These are phyloP conservation scores for Haplosporangium gracile DNA, from an alignment of 192 early-diverging fungal genomes.

Conservation along the genomic window DNA sequence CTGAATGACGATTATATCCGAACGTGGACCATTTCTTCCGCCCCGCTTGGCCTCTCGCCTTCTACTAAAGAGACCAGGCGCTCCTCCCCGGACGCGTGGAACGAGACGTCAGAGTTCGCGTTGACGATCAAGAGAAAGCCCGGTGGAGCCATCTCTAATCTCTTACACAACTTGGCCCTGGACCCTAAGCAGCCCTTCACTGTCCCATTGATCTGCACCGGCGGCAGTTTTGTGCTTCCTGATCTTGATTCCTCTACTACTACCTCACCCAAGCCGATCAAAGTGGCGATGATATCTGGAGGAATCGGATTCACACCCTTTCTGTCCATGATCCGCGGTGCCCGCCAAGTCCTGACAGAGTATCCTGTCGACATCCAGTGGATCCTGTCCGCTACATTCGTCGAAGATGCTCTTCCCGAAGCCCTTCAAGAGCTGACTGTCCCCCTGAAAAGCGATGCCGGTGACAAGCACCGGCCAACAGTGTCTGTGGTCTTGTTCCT, in stretches of 20 bases:
- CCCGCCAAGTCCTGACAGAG: not conserved
- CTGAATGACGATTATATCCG: conserved; percentile 53
- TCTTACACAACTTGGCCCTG: conserved; percentile 10
- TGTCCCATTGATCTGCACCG: conserved; percentile 27
- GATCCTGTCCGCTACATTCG: conserved; percentile 24
- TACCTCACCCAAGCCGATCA: not conserved
- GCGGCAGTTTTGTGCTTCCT: conserved; percentile 32
- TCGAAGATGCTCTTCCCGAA: conserved; percentile 17
- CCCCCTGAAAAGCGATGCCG: not conserved
- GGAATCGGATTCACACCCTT: conserved; percentile 50
- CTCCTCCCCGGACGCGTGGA: not conserved
- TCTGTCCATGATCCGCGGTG: conserved; percentile 43
- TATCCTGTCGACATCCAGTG: conserved; percentile 27
- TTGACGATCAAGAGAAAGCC: conserved; percentile 42
- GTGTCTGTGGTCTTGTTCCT: conserved; percentile 24
- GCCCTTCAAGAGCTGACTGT: conserved; percentile 13
- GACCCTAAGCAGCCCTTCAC: not conserved
- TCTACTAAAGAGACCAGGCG: not conserved
- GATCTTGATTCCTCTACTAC: not conserved
- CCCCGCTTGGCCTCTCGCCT: not conserved
- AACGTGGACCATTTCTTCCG: conserved; percentile 47
- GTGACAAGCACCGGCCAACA: not conserved
- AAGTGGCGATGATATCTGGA: conserved; percentile 34
- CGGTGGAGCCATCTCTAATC: conserved; percentile 34
- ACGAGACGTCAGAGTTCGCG: conserved; percentile 14